Percentiles rank a stretch among this genome's conserved stretches.
Conservation (phyloP, 2,329 filamentous ascomycete species). For the Hypoxylon sp. region DNA sequence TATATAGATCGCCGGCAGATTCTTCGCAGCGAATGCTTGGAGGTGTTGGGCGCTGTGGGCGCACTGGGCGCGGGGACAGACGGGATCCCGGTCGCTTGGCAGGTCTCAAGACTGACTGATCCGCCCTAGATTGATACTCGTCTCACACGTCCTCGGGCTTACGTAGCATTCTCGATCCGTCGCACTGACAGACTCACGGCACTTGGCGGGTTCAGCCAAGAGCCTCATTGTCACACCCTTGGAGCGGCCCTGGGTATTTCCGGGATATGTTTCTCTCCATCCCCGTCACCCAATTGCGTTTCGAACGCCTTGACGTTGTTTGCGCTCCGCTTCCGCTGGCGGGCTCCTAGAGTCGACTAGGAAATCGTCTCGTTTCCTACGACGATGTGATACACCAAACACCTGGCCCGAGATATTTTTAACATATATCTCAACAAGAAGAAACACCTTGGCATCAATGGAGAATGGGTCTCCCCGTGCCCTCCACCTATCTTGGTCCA, state of each 20-base stretch:
- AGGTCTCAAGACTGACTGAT: constrained; percentile 49
- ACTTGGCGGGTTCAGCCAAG: constrained; percentile 46
- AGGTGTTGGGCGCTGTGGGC: constrained; percentile 11
- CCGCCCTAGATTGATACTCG: constrained; percentile 39
- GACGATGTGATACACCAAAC: constrained; percentile 24
- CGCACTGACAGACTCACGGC: constrained; percentile 44
- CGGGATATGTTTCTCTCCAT: constrained; percentile 28
- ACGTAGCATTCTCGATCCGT: constrained; percentile 23
- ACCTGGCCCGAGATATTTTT: constrained; percentile 40
- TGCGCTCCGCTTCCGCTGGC: constrained; percentile 21
- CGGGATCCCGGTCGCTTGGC: constrained; percentile 45
- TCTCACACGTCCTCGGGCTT: constrained; percentile 31
- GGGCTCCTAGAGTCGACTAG: constrained; percentile 7
- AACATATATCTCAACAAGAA: constrained; percentile 26
- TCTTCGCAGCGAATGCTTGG: constrained; percentile 18
- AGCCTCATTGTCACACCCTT: constrained; percentile 36
- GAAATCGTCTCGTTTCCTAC: constrained; percentile 26
- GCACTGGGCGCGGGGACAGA: constrained; percentile 27
- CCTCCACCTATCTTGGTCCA: constrained; percentile 27
- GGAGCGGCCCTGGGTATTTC: constrained; percentile 24
- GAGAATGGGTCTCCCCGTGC: constrained; percentile 30
- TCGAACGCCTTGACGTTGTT: constrained; percentile 32
- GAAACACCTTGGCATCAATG: constrained; percentile 43
- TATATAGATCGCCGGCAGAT: constrained; percentile 23
- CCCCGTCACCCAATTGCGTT: constrained; percentile 21